A percentile compares a stretch with the other conserved stretches of the same genome.
phyloP scores from a whole-genome alignment of 2,329 filamentous ascomycete genomes.

The Cyanodermella asteris region DNA sequence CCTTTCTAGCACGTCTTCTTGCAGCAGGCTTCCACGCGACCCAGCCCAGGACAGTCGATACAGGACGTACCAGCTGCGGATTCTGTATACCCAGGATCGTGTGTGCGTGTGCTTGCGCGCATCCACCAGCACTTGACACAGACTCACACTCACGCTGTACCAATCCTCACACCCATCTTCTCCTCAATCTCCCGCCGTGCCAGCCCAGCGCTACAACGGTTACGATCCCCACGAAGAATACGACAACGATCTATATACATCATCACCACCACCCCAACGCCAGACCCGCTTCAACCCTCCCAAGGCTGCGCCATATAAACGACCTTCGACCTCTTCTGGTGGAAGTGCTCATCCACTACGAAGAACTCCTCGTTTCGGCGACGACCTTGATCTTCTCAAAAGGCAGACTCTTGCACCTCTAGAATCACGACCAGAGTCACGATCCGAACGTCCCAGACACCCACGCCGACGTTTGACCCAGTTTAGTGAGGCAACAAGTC shows the following conservation, averaged over 20 bases:
- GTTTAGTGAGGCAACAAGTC: constrained; percentile 2
- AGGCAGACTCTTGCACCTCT: background rate
- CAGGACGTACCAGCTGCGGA: no score
- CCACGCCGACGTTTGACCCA: constrained; percentile 3
- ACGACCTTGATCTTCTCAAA: no score
- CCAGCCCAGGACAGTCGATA: no score
- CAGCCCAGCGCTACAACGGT: constrained; percentile 18
- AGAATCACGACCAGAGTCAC: background rate
- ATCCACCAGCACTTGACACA: background rate
- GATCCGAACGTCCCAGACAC: no score
- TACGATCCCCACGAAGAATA: constrained; percentile 34
- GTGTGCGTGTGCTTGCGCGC: background rate
- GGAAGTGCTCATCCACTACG: constrained; percentile 30
- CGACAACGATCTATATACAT: constrained; percentile 28
- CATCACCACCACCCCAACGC: constrained; percentile 21
- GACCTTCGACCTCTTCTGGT: constrained; percentile 30
- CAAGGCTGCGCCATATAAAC: constrained; percentile 21
- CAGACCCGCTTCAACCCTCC: no score
- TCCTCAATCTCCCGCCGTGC: constrained; percentile 18
- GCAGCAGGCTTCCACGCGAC: no score
- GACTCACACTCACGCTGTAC: constrained; percentile 3
- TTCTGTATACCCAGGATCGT: background rate
- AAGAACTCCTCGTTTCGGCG: constrained; percentile 29
- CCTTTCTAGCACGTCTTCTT: no score
- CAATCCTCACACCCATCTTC: constrained; percentile 1